These are phyloP conservation scores for Nannochloropsis limnetica DNA, from an alignment of 352 stramenopile species.

Conservation along the genomic window DNA sequence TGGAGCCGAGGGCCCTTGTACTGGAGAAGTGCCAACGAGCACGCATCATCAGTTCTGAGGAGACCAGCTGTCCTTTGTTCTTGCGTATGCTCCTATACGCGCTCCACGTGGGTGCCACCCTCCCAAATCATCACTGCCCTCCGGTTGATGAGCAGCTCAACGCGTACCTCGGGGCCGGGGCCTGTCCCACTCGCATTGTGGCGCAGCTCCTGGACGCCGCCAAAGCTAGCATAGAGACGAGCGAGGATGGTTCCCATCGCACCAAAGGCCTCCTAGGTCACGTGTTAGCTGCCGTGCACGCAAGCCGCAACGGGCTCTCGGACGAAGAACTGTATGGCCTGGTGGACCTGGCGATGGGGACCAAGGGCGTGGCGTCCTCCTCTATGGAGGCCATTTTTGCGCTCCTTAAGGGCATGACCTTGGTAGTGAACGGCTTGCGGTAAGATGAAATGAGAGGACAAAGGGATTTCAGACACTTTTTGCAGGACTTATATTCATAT, in stretches of 20 bases:
- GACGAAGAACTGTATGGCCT: constrained; percentile 50
- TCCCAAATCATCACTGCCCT: constrained; percentile 35
- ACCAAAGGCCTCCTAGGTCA: constrained; percentile 42
- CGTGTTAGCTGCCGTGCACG: constrained; percentile 48
- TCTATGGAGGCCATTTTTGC: constrained; percentile 35
- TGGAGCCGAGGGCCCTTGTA: background rate
- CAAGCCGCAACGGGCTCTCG: constrained; percentile 44
- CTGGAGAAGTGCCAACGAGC: constrained; percentile 42
- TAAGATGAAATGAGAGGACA: background rate
- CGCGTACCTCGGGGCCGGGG: constrained; percentile 39
- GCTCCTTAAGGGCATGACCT: constrained; percentile 52
- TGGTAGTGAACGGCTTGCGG: constrained; percentile 48
- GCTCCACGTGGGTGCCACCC: constrained; percentile 41
- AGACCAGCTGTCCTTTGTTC: constrained; percentile 48
- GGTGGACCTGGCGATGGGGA: constrained; percentile 38
- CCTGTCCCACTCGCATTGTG: constrained; percentile 18
- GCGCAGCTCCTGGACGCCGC: background rate
- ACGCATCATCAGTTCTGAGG: constrained; percentile 44
- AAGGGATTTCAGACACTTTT: background rate
- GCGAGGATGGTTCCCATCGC: background rate
- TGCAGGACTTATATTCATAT: background rate
- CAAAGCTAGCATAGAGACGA: background rate
- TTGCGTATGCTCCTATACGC: constrained; percentile 51
- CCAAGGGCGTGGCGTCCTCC: background rate
- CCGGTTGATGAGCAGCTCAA: constrained; percentile 50